Evolutionary conservation across 164 flowering plant species (phyloP).

Genomic region (Liriodendron chinense): DNA sequence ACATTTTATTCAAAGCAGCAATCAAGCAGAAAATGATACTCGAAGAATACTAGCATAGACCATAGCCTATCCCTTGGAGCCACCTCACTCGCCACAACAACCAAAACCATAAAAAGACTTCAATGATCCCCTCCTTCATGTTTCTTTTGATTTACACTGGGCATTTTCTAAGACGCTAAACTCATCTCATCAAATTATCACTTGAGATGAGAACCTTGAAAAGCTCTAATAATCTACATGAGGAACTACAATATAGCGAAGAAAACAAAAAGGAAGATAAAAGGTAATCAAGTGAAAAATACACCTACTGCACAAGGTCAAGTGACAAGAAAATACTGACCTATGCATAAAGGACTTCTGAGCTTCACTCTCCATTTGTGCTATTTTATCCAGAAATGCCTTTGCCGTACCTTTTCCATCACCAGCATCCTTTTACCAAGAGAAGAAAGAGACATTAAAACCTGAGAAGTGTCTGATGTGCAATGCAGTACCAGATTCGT

Average conservation of each 20-base stretch:
- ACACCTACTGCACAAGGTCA: not conserved
- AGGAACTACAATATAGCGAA: not conserved
- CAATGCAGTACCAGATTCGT: not conserved
- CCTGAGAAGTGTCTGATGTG: not conserved
- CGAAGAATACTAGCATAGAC: not conserved
- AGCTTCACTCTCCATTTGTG: slow-evolving; percentile 83
- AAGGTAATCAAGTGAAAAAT: not conserved
- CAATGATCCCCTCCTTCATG: too few species aligned
- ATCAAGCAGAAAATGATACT: not conserved
- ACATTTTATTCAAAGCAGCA: not conserved
- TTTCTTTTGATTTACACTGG: too few species aligned
- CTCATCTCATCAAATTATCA: too few species aligned
- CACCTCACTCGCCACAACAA: not conserved
- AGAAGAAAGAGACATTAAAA: slow-evolving; percentile 1
- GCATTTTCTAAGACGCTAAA: too few species aligned
- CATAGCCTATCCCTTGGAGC: not conserved
- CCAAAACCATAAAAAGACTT: too few species aligned
- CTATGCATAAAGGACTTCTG: slow-evolving; percentile 97
- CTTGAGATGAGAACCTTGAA: too few species aligned
- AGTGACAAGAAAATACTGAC: slow-evolving; percentile 35
- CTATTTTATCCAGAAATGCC: slow-evolving; percentile 70
- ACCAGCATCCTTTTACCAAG: slow-evolving; percentile 52
- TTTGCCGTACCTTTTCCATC: slow-evolving; percentile 92
- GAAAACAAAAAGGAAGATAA: not conserved
- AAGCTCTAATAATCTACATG: too few species aligned